Percentiles rank a stretch among this genome's conserved stretches.
These are phyloP conservation scores for Boletus subparvulus DNA, from an alignment of 768 basidiomycete genomes.

Conservation along the genomic window DNA sequence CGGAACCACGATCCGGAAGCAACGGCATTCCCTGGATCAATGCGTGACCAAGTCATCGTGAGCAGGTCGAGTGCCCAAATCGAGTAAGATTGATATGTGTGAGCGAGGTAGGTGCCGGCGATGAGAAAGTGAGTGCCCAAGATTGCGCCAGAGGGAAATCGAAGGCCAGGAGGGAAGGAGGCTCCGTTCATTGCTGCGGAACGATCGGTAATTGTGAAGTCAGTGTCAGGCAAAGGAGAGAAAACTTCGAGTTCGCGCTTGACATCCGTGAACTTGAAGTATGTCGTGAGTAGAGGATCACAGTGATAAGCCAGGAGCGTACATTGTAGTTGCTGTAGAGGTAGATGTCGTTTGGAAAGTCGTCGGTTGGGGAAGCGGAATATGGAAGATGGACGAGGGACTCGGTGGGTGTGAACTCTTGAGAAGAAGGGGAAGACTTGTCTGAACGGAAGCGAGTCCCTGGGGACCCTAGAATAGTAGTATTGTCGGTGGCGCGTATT, in stretches of 20 bases:
- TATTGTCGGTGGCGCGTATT: conserved; percentile 38
- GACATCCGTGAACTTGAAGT: conserved; percentile 82
- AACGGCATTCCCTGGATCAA: conserved; percentile 85
- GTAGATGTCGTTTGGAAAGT: conserved; percentile 83
- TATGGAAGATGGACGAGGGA: conserved; percentile 72
- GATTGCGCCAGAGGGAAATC: conserved; percentile 94
- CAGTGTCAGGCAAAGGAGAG: conserved; percentile 70
- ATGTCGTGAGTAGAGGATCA: conserved; percentile 8
- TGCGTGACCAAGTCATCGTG: conserved; percentile 81
- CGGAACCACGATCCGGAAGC: conserved; percentile 93
- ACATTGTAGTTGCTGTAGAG: conserved; percentile 97
- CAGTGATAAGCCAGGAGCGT: conserved; percentile 28
- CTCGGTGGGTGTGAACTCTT: conserved; percentile 57
- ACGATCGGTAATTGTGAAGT: conserved; percentile 78
- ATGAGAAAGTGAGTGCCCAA: conserved; percentile 90
- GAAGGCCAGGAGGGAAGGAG: conserved; percentile 88
- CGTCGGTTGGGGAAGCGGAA: conserved; percentile 66
- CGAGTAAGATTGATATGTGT: conserved; percentile 91
- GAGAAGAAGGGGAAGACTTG: conserved; percentile 38
- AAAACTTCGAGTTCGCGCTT: conserved; percentile 94
- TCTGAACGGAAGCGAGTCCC: conserved; percentile 59
- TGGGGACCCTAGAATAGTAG: conserved; percentile 49
- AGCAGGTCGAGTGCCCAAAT: conserved; percentile 93
- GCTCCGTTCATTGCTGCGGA: conserved; percentile 79
- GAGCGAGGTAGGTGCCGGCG: conserved; percentile 93